Conservation (phyloP, 75 land plant species). For the Sequoia sempervirens region DNA sequence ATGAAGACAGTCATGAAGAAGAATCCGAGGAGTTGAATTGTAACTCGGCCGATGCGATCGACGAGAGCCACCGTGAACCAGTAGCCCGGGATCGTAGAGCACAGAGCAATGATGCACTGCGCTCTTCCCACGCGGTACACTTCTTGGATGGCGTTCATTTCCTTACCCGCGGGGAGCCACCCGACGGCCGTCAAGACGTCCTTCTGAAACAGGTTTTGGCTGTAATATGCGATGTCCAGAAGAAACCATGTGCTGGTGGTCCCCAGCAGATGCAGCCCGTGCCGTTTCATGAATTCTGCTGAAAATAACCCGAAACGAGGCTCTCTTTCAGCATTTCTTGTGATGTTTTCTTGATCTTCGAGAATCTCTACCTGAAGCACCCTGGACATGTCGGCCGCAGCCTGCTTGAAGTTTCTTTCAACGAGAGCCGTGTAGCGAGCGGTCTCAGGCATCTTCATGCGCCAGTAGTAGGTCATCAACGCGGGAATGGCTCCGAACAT, state of each 20-base stretch:
- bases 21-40: constrained; percentile 42
- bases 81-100: constrained; percentile 55
- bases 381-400: constrained; percentile 35
- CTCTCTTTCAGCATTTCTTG: not conserved
- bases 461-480: constrained; percentile 37
- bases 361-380: constrained; percentile 17
- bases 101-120: constrained; percentile 47
- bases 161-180: constrained; percentile 30
- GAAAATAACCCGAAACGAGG: constrained; percentile 25
- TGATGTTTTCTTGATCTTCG: not conserved
- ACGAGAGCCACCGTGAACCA: constrained; percentile 51
- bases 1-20: constrained; percentile 54
- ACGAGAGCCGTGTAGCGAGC: constrained; percentile 56
- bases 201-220: constrained; percentile 48
- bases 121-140: constrained; percentile 30
- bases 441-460: constrained; percentile 55
- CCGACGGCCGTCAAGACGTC: constrained; percentile 51
- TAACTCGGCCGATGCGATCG: constrained; percentile 35
- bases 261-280: constrained; percentile 42
- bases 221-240: constrained; percentile 46
- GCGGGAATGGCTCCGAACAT: constrained; percentile 37
- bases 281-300: constrained; percentile 20
- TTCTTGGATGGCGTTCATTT: constrained; percentile 43
- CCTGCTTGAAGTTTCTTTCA: constrained; percentile 29
- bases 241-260: constrained; percentile 45